Conservation (phyloP, 352 stramenopile species). For the Phytophthora hibernalis region DNA sequence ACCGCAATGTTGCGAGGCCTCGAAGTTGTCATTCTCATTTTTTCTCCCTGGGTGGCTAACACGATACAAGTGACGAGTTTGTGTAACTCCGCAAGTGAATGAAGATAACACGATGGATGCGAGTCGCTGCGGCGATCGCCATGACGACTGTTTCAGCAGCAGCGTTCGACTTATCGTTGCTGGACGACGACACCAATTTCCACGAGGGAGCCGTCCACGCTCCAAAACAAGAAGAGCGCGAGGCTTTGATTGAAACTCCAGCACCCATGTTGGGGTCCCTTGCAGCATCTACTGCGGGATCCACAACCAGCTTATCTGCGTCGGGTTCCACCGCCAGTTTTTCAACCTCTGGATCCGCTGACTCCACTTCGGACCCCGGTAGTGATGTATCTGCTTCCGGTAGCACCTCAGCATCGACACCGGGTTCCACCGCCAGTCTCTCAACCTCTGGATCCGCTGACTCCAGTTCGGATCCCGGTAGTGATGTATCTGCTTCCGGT, state of each 20-base stretch:
- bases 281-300: neutral
- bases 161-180: constrained; percentile 26
- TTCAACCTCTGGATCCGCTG: constrained; percentile 1
- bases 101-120: constrained; percentile 27
- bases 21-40: constrained; percentile 21
- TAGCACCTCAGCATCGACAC: neutral
- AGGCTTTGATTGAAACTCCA: constrained; percentile 9
- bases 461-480: constrained; percentile 1
- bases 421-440: neutral
- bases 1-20: constrained; percentile 8
- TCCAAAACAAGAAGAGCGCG: constrained; percentile 19
- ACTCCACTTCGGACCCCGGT: neutral
- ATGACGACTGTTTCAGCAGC: constrained; percentile 12
- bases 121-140: constrained; percentile 13
- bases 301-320: neutral
- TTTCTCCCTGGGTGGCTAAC: constrained; percentile 4
- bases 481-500: neutral
- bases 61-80: constrained; percentile 1
- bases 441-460: constrained; percentile 1
- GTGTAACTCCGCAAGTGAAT: constrained; percentile 4
- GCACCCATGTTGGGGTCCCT: neutral
- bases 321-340: constrained; percentile 1
- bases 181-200: constrained; percentile 22
- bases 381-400: neutral
- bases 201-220: constrained; percentile 18